These are phyloP conservation scores for Alternaria angustiovoidea DNA, from an alignment of 2,329 filamentous ascomycete genomes.

Conservation along the genomic window DNA sequence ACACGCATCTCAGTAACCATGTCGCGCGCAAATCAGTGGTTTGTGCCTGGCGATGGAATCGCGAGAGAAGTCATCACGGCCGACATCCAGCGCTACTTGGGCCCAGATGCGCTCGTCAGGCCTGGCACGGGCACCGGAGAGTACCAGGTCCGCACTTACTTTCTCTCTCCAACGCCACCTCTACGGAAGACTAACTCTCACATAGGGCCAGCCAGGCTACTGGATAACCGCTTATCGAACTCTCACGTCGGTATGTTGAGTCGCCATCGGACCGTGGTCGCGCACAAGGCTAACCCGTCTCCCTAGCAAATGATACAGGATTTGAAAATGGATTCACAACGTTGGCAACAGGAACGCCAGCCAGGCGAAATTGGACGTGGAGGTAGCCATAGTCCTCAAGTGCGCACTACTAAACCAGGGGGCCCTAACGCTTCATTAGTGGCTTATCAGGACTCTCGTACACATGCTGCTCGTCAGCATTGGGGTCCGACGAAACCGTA, in stretches of 20 bases:
- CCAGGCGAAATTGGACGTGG: slow-evolving; percentile 51
- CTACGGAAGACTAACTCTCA: slow-evolving; percentile 11
- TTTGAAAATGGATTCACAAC: slow-evolving; percentile 57
- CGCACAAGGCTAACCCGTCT: slow-evolving; percentile 26
- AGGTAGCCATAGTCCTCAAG: slow-evolving; percentile 56
- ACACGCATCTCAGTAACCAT: slow-evolving; percentile 34
- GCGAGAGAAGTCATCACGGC: slow-evolving; percentile 61
- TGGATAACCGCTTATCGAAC: slow-evolving; percentile 62
- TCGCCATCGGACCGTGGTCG: neutral
- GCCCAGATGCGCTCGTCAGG: slow-evolving; percentile 60
- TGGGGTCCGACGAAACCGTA: slow-evolving; percentile 48
- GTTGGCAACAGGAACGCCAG: slow-evolving; percentile 52
- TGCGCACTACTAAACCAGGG: slow-evolving; percentile 52
- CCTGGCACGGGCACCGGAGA: slow-evolving; percentile 57
- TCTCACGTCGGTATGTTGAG: slow-evolving; percentile 57
- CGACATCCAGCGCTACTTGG: slow-evolving; percentile 62
- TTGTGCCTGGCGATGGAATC: slow-evolving; percentile 60
- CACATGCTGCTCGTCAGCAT: slow-evolving; percentile 54
- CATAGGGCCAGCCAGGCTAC: slow-evolving; percentile 56
- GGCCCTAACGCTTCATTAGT: slow-evolving; percentile 56
- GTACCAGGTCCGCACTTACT: slow-evolving; percentile 51
- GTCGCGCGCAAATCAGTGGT: slow-evolving; percentile 57
- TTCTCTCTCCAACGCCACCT: slow-evolving; percentile 28
- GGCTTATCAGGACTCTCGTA: slow-evolving; percentile 54
- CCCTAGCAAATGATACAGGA: slow-evolving; percentile 71